Percentiles rank a stretch among this genome's conserved stretches.
Conservation (phyloP, 495 filamentous ascomycete species). For the Cladorrhinum samala region DNA sequence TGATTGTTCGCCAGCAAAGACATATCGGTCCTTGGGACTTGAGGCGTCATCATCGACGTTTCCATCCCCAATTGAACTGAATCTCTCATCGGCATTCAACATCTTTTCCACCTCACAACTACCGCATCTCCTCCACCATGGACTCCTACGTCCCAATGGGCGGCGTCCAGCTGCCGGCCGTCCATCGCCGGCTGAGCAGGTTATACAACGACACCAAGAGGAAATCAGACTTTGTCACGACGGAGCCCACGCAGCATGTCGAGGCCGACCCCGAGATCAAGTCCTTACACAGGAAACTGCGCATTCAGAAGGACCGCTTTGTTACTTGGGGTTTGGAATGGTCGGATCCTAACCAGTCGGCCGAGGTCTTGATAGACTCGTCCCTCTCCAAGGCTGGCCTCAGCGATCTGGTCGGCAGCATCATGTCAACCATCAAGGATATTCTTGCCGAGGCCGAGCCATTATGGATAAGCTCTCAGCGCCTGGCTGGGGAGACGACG, state of each 20-base stretch:
- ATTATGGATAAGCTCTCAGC: constrained; percentile 54
- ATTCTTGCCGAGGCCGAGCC: constrained; percentile 79
- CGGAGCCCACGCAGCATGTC: constrained; percentile 54
- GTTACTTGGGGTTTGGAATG: constrained; percentile 88
- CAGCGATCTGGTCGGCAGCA: constrained; percentile 79
- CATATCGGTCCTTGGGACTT: no score
- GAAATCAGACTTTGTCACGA: constrained; percentile 72
- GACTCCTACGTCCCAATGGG: constrained; percentile 42
- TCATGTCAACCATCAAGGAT: constrained; percentile 84
- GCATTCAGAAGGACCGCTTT: constrained; percentile 67
- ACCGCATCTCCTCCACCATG: constrained; percentile 27
- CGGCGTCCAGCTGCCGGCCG: constrained; percentile 40
- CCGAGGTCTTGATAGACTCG: constrained; percentile 71
- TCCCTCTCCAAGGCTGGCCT: constrained; percentile 75
- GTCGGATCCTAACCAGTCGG: constrained; percentile 62
- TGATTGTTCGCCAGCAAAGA: no score
- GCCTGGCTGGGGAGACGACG: constrained; percentile 38
- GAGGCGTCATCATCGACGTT: no score
- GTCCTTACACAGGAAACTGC: constrained; percentile 50
- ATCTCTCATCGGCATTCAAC: no score
- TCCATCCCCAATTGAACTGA: no score
- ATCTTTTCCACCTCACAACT: background rate
- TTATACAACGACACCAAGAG: constrained; percentile 90
- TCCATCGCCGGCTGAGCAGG: constrained; percentile 72
- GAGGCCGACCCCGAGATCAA: constrained; percentile 51